Percentiles rank a stretch among this genome's conserved stretches.
These are phyloP conservation scores for Blepharisma japonicum DNA, from an alignment of 73 alveolate genomes.

Conservation along the genomic window DNA sequence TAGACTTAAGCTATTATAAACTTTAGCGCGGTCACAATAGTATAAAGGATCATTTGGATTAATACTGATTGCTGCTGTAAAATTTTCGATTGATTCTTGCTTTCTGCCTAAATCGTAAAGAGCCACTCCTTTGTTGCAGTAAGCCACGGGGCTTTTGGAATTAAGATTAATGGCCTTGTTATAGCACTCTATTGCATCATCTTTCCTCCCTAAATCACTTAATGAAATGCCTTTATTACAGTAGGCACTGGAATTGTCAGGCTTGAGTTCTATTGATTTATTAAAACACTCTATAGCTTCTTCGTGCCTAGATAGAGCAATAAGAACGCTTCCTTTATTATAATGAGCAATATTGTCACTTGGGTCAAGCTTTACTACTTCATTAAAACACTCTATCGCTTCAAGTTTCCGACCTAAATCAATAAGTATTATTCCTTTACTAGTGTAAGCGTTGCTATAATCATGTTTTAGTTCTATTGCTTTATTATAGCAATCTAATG, in stretches of 20 bases:
- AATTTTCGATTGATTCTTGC: no score
- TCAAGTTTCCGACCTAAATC: neutral
- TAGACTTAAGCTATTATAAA: no score
- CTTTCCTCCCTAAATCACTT: neutral
- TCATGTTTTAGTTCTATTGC: constrained; percentile 7
- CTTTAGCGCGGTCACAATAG: no score
- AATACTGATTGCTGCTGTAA: no score
- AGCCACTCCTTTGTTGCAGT: constrained; percentile 8
- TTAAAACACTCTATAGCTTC: constrained; percentile 19
- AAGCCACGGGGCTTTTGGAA: neutral
- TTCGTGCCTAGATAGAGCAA: neutral
- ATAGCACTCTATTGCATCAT: constrained; percentile 8
- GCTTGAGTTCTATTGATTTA: constrained; percentile 7
- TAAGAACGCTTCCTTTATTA: neutral
- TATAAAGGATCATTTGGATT: no score
- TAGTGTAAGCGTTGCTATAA: neutral
- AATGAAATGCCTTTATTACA: neutral
- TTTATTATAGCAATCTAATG: constrained; percentile 17
- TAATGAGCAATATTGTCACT: neutral
- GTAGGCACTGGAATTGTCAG: constrained; percentile 3
- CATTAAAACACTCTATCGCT: neutral
- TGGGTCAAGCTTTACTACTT: constrained; percentile 1
- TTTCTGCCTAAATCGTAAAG: no score
- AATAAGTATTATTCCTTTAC: neutral
- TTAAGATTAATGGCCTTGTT: neutral